phyloP scores from a whole-genome alignment of 2,329 filamentous ascomycete genomes.

The Stromatinia cepivora region DNA sequence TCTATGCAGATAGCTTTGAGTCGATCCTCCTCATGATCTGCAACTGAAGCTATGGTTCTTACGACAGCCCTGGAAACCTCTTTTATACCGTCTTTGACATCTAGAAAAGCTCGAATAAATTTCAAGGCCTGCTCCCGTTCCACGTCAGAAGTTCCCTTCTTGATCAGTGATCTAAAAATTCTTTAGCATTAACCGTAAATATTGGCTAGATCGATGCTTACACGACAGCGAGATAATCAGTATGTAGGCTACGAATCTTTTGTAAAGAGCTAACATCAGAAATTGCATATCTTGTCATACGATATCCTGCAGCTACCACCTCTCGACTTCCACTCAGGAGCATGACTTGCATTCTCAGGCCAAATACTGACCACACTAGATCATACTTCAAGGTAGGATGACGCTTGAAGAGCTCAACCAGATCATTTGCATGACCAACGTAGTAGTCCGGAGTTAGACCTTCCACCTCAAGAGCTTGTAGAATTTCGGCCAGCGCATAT shows the following conservation, averaged over 20 bases:
- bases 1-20: constrained; percentile 88
- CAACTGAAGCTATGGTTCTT: constrained; percentile 85
- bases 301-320: constrained; percentile 91
- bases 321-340: constrained; percentile 93
- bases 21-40: constrained; percentile 69
- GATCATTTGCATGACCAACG: constrained; percentile 83
- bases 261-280: constrained; percentile 87
- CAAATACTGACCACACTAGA: constrained; percentile 93
- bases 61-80: constrained; percentile 87
- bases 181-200: constrained; percentile 28
- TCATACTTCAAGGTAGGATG: constrained; percentile 95
- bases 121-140: constrained; percentile 97
- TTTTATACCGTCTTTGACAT: constrained; percentile 87
- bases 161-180: constrained; percentile 70
- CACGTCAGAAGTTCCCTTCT: constrained; percentile 94
- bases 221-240: constrained; percentile 86
- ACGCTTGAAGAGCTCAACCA: constrained; percentile 95
- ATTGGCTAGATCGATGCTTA: constrained; percentile 39
- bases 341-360: constrained; percentile 91
- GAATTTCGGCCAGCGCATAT: constrained; percentile 82
- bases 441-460: constrained; percentile 94
- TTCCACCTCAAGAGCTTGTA: constrained; percentile 85
- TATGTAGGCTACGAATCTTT: constrained; percentile 84
- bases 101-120: constrained; percentile 90
- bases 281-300: constrained; percentile 90